Conservation (phyloP, 1,139 yeast genomes). For the Arxiozyma telluris region DNA sequence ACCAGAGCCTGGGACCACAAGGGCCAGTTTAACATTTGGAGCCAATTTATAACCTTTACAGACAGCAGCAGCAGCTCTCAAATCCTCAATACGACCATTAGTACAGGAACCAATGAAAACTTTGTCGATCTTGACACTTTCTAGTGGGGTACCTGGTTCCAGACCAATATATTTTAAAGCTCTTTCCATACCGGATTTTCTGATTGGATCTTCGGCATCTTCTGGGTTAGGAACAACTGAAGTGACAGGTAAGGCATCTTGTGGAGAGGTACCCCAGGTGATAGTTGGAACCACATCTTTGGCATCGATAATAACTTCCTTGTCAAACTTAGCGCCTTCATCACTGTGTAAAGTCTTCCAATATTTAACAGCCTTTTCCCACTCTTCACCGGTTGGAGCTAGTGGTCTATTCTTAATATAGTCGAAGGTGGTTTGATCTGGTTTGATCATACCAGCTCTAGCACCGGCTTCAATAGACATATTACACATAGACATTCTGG, state of each 20-base stretch:
- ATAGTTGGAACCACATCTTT: constrained; percentile 88
- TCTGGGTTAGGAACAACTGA: constrained; percentile 86
- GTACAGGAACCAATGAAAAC: constrained; percentile 98
- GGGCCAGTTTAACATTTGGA: constrained; percentile 64
- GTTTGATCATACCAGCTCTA: constrained; percentile 97
- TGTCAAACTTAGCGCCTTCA: constrained; percentile 80
- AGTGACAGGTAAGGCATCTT: constrained; percentile 92
- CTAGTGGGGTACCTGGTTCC: constrained; percentile 69
- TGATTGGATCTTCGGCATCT: constrained; percentile 59
- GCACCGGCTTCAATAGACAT: constrained; percentile 99
- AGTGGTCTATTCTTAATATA: constrained; percentile 90
- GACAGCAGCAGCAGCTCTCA: constrained; percentile 89
- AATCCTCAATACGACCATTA: constrained; percentile 93
- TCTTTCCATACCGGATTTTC: constrained; percentile 78
- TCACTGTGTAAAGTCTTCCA: constrained; percentile 87
- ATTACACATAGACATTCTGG: constrained; percentile 99
- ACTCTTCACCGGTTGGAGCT: constrained; percentile 86
- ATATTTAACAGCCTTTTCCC: constrained; percentile 88
- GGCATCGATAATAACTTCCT: constrained; percentile 74
- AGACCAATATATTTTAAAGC: constrained; percentile 91
- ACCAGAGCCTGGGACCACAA: constrained; percentile 97
- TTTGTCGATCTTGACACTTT: constrained; percentile 73
- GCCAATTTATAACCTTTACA: constrained; percentile 90
- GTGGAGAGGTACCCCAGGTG: constrained; percentile 99
- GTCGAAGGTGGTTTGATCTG: constrained; percentile 80